Percentiles rank a stretch among this genome's conserved stretches.
These are phyloP conservation scores for Trichoderma asperelloides DNA, from an alignment of 495 filamentous ascomycete genomes.

Conservation along the genomic window DNA sequence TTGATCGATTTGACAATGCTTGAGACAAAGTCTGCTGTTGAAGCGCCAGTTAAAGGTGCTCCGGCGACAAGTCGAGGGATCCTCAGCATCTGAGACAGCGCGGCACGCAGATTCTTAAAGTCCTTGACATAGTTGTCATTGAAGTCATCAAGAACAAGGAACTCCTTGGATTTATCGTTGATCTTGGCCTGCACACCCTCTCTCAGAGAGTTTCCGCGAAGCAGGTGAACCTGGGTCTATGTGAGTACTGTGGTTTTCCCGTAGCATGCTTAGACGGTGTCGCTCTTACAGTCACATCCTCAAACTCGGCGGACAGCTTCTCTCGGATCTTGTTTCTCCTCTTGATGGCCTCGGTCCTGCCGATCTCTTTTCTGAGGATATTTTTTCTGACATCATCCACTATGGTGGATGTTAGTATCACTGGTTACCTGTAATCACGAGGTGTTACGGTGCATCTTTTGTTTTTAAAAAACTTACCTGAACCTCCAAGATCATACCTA, in stretches of 20 bases:
- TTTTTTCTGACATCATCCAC: constrained; percentile 5
- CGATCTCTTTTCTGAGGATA: not conserved
- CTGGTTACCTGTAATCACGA: too few species aligned
- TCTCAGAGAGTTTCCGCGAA: constrained; percentile 1
- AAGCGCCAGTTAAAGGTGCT: not conserved
- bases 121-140: constrained; percentile 3
- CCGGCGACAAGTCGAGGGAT: not conserved
- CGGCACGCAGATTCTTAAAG: not conserved
- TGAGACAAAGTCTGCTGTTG: not conserved
- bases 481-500: not conserved
- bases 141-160: not conserved
- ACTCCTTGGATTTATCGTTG: constrained; percentile 4
- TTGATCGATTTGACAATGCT: constrained; percentile 3
- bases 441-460: not conserved
- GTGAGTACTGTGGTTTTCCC: not conserved
- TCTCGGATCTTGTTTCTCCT: constrained; percentile 3
- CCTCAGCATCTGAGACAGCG: not conserved
- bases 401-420: not conserved
- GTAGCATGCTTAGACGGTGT: not conserved
- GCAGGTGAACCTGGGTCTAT: not conserved
- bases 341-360: not conserved
- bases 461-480: not conserved
- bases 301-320: constrained; percentile 6
- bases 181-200: not conserved
- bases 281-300: not conserved